Conservation (phyloP, 352 stramenopile genomes). For the Lagenidium giganteum region DNA sequence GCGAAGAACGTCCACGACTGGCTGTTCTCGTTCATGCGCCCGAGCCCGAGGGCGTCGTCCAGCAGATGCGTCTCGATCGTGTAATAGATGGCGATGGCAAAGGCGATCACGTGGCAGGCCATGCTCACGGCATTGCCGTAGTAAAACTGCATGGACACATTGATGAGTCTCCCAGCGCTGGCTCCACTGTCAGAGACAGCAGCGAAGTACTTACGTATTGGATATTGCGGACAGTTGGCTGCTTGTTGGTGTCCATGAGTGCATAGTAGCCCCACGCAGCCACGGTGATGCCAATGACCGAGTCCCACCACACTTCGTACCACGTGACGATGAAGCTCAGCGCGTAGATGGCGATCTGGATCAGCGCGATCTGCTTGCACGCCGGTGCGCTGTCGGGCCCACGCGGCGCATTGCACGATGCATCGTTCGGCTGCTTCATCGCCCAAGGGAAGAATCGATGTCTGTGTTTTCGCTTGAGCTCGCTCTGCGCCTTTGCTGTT, state of each 20-base stretch:
- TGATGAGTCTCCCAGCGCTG: not conserved
- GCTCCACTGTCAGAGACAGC: not conserved
- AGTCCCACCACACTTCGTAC: conserved; percentile 82
- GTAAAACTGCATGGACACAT: conserved; percentile 34
- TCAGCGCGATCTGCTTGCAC: conserved; percentile 54
- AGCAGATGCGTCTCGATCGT: conserved; percentile 46
- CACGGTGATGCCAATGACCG: conserved; percentile 47
- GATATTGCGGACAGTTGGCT: conserved; percentile 33
- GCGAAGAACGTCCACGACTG: conserved; percentile 49
- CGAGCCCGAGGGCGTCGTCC: conserved; percentile 39
- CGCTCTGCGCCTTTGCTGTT: no score
- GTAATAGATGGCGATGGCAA: conserved; percentile 52
- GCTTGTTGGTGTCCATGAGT: conserved; percentile 40
- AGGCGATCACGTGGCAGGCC: conserved; percentile 48
- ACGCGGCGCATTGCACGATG: conserved; percentile 29
- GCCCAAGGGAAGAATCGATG: no score
- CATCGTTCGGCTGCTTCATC: no score
- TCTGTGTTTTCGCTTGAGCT: no score
- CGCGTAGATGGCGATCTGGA: conserved; percentile 41
- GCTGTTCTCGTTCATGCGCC: conserved; percentile 15
- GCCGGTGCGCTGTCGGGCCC: conserved; percentile 60
- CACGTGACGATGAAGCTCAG: conserved; percentile 71
- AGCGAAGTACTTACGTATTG: conserved; percentile 13
- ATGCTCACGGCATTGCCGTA: conserved; percentile 47
- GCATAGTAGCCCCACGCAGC: conserved; percentile 45